phyloP scores from a whole-genome alignment of 306 rosid genomes.

The Argentina anserina region DNA sequence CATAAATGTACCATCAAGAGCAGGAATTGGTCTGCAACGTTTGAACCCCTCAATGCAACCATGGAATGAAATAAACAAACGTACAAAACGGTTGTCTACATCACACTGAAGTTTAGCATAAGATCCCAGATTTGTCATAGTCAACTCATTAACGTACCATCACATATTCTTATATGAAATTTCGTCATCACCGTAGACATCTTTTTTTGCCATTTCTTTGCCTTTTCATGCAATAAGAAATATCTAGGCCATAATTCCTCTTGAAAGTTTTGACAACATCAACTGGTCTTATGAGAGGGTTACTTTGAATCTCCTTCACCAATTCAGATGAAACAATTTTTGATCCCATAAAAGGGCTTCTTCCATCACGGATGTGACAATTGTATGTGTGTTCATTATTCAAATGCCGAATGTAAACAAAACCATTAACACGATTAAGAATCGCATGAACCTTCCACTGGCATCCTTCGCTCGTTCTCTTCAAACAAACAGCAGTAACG shows the following conservation, averaged over 20 bases:
- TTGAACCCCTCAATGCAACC: no score
- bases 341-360: not conserved
- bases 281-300: not conserved
- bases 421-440: not conserved
- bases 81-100: no score
- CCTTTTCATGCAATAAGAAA: not conserved
- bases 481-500: no score
- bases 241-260: not conserved
- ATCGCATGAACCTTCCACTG: not conserved
- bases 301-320: not conserved
- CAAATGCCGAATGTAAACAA: not conserved
- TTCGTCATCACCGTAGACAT: not conserved
- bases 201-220: no score
- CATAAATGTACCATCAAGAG: not conserved
- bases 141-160: not conserved
- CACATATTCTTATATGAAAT: not conserved
- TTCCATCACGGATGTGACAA: not conserved
- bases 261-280: not conserved
- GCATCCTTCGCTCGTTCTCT: not conserved
- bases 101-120: not conserved
- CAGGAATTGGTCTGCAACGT: not conserved
- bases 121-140: not conserved
- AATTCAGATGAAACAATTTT: not conserved
- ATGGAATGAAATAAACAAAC: no score
- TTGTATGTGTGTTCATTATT: not conserved